phyloP scores from a whole-genome alignment of 371 early-diverging fungal genomes.

The Mucor mucedo region DNA sequence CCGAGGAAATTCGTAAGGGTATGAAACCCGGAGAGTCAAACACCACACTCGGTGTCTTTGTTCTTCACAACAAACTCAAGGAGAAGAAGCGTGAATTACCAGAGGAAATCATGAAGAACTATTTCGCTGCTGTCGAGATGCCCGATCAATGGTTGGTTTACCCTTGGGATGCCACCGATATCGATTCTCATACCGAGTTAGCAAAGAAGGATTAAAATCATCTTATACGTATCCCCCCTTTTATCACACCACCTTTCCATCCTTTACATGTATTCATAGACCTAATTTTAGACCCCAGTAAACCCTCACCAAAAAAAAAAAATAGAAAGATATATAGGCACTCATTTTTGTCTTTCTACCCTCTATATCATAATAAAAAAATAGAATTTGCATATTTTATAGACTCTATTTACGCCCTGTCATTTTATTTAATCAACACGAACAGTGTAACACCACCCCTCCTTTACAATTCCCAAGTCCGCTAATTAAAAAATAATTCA shows the following conservation, averaged over 20 bases:
- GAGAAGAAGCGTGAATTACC: constrained; percentile 71
- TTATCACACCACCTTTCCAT: background rate
- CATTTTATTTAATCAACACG: too few relatives aligned
- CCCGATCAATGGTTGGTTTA: constrained; percentile 80
- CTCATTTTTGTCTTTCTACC: too few relatives aligned
- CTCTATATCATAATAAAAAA: too few relatives aligned
- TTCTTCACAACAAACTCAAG: constrained; percentile 80
- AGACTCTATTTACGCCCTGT: too few relatives aligned
- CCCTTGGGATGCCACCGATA: constrained; percentile 80
- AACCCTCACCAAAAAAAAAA: too few relatives aligned
- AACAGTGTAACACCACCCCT: too few relatives aligned
- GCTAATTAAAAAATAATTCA: too few relatives aligned
- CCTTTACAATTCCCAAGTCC: too few relatives aligned
- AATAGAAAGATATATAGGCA: too few relatives aligned
- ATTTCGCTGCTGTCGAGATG: constrained; percentile 75
- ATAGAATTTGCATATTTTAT: too few relatives aligned
- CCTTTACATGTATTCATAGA: background rate
- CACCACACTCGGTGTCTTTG: constrained; percentile 76
- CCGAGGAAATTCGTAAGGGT: constrained; percentile 55
- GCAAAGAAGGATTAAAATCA: constrained; percentile 32
- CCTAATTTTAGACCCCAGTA: background rate
- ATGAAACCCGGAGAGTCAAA: constrained; percentile 59
- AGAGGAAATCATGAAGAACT: constrained; percentile 62
- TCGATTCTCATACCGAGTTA: constrained; percentile 67
- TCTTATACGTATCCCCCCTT: background rate